These are phyloP conservation scores for Phytomonas francai DNA, from an alignment of 208 protist species.

Conservation along the genomic window DNA sequence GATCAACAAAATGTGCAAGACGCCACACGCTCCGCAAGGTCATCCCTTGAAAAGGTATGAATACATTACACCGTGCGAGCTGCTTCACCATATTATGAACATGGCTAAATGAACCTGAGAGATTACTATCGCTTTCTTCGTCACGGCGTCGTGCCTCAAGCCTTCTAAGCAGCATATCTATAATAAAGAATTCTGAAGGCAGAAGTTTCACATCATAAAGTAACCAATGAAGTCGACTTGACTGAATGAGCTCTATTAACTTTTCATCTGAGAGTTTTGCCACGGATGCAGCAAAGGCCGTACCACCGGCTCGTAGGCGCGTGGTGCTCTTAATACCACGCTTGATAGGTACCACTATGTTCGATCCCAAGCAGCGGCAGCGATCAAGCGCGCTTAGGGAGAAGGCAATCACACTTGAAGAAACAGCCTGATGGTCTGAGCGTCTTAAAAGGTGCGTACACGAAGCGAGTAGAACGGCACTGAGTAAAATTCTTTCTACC, in stretches of 20 bases:
- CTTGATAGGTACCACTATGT: neutral
- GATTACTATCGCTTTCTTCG: neutral
- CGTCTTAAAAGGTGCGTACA: neutral
- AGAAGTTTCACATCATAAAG: conserved; percentile 2
- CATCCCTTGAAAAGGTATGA: neutral
- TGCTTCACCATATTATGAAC: neutral
- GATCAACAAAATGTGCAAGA: neutral
- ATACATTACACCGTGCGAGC: neutral
- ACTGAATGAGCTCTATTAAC: neutral
- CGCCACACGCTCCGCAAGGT: neutral
- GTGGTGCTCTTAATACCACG: neutral
- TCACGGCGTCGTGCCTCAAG: neutral
- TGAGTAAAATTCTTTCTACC: neutral
- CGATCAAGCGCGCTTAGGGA: neutral
- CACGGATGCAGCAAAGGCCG: neutral
- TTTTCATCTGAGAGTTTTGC: neutral
- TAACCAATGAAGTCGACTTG: neutral
- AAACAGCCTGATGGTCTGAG: neutral
- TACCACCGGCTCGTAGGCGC: neutral
- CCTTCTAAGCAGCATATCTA: neutral
- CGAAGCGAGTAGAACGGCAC: neutral
- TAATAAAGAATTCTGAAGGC: neutral
- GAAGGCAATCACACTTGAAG: neutral
- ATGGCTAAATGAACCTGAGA: neutral
- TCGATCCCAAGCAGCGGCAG: neutral